Base-by-base conservation (phyloP, 2,329 filamentous ascomycete species). In the Cladosporium sphaerospermum region DNA sequence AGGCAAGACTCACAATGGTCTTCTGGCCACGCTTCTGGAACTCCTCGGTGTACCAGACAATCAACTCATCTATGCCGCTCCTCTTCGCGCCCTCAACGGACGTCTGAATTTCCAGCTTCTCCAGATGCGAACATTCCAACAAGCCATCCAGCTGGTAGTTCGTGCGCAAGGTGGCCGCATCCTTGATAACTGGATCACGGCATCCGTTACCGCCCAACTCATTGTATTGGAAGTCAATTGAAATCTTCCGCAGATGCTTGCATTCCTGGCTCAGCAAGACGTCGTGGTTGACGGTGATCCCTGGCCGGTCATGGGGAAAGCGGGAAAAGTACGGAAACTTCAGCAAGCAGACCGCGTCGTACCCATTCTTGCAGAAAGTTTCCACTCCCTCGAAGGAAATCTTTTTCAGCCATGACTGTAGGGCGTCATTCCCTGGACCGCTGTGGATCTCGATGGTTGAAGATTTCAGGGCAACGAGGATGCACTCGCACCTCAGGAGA, bases 251-350 rank as follows among this genome's bases (percentile, higher is more conserved):
- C 10, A 61, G 44, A 16, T 54, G 56, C 6, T 23, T 19, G 52
- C 59, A 59, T 40, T 51, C 53, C 41, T 53, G 32, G 33, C 52
- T 53, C 34, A 61, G 46, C 10, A 53, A 48, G 14, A 59, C 16
- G 48, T 60, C 57, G 33, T 53, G 43, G 48, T 60, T 55, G 4
- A 46, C 33, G 5, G 54, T 45, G 11, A 41, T 23, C 10, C 16
- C 14, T 9, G 47, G 31, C 7, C n/a, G 4, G 16, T 14, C 4
- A 32, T 54, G 33, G 2, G 39, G 56, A 18, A 57, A 57, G 32
- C 52, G 45, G 7, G 44, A 49, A 57, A 60, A 60, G 54, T 45
- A 59, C 3, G 56, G 57, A 40, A 59, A 59, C 10, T 4, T n/a
- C 0, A 61, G 46, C n/a, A 44, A 39, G 37, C 54, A 53, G 14